Evolutionary conservation across 2,329 filamentous ascomycete species (phyloP).

Genomic region (Apiospora aurea): DNA sequence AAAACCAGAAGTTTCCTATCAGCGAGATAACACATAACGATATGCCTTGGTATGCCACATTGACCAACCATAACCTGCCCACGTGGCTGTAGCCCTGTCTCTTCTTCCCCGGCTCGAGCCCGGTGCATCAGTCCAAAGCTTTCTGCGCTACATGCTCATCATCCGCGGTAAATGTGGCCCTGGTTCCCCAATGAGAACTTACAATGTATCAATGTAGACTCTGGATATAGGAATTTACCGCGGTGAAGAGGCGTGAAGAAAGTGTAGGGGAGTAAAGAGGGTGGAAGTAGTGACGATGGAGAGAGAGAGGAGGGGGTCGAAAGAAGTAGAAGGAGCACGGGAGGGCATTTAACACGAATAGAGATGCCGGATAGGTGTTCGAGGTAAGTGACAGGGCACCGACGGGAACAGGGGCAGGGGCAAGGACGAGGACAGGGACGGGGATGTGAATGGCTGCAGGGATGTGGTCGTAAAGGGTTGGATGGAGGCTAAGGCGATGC

Average conservation of each 20-base stretch:
- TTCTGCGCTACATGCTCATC: not conserved
- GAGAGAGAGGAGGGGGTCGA: too few relatives aligned
- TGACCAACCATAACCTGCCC: too few relatives aligned
- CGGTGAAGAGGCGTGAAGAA: not conserved
- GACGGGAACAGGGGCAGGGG: not conserved
- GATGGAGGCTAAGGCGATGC: not conserved
- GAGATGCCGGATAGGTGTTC: not conserved
- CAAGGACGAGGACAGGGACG: not conserved
- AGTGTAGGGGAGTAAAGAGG: not conserved
- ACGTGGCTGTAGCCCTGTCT: not conserved
- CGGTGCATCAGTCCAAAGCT: not conserved
- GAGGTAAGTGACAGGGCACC: not conserved
- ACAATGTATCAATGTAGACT: not conserved
- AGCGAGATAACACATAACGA: not conserved
- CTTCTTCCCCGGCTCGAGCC: not conserved
- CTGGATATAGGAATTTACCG: not conserved
- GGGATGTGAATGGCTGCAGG: not conserved
- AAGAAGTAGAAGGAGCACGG: not conserved
- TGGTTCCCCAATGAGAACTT: not conserved
- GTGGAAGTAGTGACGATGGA: not conserved
- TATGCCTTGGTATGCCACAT: not conserved
- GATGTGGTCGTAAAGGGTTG: not conserved
- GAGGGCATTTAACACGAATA: not conserved
- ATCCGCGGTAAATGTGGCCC: too few relatives aligned
- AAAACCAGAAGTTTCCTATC: not conserved